phyloP scores from a whole-genome alignment of 2,329 filamentous ascomycete genomes.

The Eutypella sp. region DNA sequence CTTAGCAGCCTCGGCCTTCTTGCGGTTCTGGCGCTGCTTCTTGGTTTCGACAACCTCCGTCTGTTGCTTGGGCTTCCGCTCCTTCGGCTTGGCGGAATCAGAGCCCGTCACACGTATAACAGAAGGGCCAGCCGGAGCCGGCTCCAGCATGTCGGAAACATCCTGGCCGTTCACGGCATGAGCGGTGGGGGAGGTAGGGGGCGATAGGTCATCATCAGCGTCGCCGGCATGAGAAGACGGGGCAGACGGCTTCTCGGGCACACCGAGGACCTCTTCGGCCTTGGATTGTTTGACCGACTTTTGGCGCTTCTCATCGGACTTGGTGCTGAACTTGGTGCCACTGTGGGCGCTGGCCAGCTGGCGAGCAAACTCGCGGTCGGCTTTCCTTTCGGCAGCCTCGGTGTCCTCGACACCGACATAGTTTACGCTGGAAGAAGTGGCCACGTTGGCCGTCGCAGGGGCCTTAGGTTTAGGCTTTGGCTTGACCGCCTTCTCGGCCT shows the following conservation, averaged over 20 bases:
- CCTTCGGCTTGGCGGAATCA: constrained; percentile 57
- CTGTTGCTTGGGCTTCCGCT: constrained; percentile 56
- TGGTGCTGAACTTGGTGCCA: constrained; percentile 55
- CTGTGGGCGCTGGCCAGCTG: constrained; percentile 67
- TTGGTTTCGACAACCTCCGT: constrained; percentile 74
- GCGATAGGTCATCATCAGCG: constrained; percentile 75
- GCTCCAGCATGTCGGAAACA: constrained; percentile 89
- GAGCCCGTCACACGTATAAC: constrained; percentile 73
- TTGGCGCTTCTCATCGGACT: constrained; percentile 57
- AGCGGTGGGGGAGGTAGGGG: constrained; percentile 60
- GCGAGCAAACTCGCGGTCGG: constrained; percentile 61
- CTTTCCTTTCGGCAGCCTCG: constrained; percentile 60
- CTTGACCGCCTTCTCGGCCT: constrained; percentile 34
- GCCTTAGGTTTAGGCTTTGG: constrained; percentile 32
- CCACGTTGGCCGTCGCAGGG: constrained; percentile 22
- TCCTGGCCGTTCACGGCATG: constrained; percentile 57
- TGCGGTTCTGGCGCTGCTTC: constrained; percentile 90
- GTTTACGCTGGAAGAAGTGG: constrained; percentile 30
- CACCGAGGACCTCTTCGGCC: constrained; percentile 46
- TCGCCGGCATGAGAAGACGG: constrained; percentile 70
- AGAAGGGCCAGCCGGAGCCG: constrained; percentile 60
- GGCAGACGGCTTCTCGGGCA: constrained; percentile 47
- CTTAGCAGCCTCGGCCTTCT: constrained; percentile 81
- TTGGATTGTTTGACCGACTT: constrained; percentile 68
- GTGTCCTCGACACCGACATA: constrained; percentile 38